Base-by-base conservation (phyloP, 768 basidiomycete species). In the Leccinum sublutescens region DNA sequence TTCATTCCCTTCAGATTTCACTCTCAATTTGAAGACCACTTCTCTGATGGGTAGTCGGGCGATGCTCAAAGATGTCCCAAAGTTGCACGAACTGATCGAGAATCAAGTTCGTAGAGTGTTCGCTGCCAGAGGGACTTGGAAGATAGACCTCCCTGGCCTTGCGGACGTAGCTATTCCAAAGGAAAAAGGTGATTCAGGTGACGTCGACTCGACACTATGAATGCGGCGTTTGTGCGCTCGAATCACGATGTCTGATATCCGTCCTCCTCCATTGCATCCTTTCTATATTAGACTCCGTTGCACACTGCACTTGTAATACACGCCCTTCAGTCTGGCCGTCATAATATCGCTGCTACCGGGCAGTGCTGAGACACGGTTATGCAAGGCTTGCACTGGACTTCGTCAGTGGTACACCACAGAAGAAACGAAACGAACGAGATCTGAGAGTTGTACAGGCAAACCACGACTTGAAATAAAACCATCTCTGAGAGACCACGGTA, bases 31-130 rank as follows among this genome's bases (percentile, higher is more conserved):
- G 47, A 85, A 88, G 52, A 95, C 93, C 11, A 93, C 87, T 7
- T 98, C 95, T 27, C 82, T 98, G 4, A 87, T 98, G 79, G 97
- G 97, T 19, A 95, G 92, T 64, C 86, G 96, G 49, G 95, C 97
- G n/a, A 97, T 98, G 75, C 81, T 99, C 1, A 94, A 93, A 60
- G 95, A 99, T 68, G 91, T 99, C 1, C 96, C 97, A 25, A 99
- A 99, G 74, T 79, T 98, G 15, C 95, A 98, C 65, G 95, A 99
- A 71, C 80, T 99, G 53, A 93, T 99, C 53, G 83, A 91, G 62
- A 84, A 88, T 63, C 91, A 96, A 73, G 83, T 97, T 0, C 81
- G 91, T 43, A 82, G 82, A 50, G 78, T 85, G 19, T 77, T 90
- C 54, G 81, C 83, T 51, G 68, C 81, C 25, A 76, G 80, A 58